These are phyloP conservation scores for Tetracladium setigerum DNA, from an alignment of 495 filamentous ascomycete species.

Conservation along the genomic window DNA sequence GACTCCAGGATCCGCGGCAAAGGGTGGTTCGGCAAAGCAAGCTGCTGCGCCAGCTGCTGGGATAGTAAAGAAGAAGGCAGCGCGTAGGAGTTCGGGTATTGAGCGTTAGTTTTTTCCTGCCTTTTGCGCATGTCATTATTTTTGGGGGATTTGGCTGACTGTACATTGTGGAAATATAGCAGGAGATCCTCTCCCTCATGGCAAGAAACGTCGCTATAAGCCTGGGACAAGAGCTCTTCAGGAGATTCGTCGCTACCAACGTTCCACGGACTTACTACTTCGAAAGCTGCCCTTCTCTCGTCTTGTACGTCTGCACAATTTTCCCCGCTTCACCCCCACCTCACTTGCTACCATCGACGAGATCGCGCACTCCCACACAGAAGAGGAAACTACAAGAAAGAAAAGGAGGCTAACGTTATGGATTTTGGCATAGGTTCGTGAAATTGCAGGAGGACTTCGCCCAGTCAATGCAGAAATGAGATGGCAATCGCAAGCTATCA, in stretches of 20 bases:
- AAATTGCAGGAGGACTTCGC: constrained; percentile 57
- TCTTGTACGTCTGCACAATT: constrained; percentile 46
- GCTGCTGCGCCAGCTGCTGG: neutral
- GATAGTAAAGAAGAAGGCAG: neutral
- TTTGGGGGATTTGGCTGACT: neutral
- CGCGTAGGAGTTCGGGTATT: constrained; percentile 3
- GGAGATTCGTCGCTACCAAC: constrained; percentile 83
- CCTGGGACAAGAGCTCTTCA: constrained; percentile 79
- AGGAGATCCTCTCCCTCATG: constrained; percentile 61
- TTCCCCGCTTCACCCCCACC: no score
- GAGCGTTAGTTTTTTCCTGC: constrained; percentile 9
- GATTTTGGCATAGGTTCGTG: constrained; percentile 53
- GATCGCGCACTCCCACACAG: neutral
- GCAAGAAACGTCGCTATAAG: constrained; percentile 61
- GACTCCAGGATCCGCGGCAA: constrained; percentile 11
- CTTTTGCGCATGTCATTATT: neutral
- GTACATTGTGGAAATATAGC: constrained; percentile 33
- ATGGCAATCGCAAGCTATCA: constrained; percentile 89
- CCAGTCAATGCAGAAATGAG: constrained; percentile 55
- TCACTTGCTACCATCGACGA: constrained; percentile 1
- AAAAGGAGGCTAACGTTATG: neutral
- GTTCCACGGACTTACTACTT: constrained; percentile 71
- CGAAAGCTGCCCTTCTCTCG: constrained; percentile 80
- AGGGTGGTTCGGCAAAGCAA: neutral
- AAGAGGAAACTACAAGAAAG: neutral